phyloP scores from a whole-genome alignment of 2,329 filamentous ascomycete species.

The Cryphonectria radicalis region DNA sequence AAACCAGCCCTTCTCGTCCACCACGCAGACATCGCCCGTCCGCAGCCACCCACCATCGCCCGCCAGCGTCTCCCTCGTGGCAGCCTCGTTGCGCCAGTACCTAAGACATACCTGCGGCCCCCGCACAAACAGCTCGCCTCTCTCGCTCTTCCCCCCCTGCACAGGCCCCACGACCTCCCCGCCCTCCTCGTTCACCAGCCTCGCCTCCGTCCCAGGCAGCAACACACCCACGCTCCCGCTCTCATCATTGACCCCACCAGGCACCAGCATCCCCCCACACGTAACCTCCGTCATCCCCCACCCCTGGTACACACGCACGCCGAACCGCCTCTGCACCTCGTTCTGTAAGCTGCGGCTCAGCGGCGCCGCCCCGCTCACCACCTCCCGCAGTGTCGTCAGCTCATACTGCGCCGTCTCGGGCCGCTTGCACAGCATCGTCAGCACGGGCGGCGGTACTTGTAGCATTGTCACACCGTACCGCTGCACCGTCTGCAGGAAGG shows the following conservation, averaged over 20 bases:
- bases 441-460: slow-evolving; percentile 60
- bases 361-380: slow-evolving; percentile 59
- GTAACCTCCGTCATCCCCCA: slow-evolving; percentile 66
- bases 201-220: slow-evolving; percentile 56
- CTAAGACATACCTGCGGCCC: slow-evolving; percentile 62
- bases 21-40: slow-evolving; percentile 51
- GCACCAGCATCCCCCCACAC: slow-evolving; percentile 48
- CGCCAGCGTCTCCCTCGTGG: slow-evolving; percentile 55
- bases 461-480: slow-evolving; percentile 58
- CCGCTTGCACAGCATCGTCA: slow-evolving; percentile 64
- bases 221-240: slow-evolving; percentile 57
- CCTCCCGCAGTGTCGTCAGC: slow-evolving; percentile 51
- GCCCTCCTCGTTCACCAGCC: slow-evolving; percentile 58
- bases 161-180: slow-evolving; percentile 45
- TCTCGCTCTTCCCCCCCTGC: slow-evolving; percentile 40
- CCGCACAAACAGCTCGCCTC: slow-evolving; percentile 58
- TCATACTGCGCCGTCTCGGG: slow-evolving; percentile 56
- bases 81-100: slow-evolving; percentile 61
- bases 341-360: slow-evolving; percentile 47
- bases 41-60: slow-evolving; percentile 60
- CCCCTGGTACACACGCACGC: slow-evolving; percentile 51
- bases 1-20: slow-evolving; percentile 47
- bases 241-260: slow-evolving; percentile 42
- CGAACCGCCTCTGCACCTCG: slow-evolving; percentile 50
- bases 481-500: slow-evolving; percentile 55